Conservation (phyloP, 306 rosid species). For the Ormosia semicastrata region DNA sequence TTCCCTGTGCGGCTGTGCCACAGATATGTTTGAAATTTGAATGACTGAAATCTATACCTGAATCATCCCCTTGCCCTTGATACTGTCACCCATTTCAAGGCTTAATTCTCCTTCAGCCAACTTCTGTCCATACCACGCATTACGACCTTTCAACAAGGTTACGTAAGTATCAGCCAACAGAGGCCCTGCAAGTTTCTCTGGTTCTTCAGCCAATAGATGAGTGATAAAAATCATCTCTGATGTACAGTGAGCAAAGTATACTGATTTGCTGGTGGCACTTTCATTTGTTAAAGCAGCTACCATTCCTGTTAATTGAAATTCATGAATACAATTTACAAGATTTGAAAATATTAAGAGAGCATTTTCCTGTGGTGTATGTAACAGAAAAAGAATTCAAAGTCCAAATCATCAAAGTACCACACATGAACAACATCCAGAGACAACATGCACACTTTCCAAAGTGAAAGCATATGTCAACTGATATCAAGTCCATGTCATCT, state of each 20-base stretch:
- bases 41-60: slow-evolving; percentile 57
- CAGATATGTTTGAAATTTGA: neutral
- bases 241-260: slow-evolving; percentile 80
- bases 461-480: neutral
- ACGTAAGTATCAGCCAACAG: slow-evolving; percentile 78
- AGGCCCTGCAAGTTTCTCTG: slow-evolving; percentile 80
- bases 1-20: no score
- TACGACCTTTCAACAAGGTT: slow-evolving; percentile 70
- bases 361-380: neutral
- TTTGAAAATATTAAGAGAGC: neutral
- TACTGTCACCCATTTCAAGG: slow-evolving; percentile 98
- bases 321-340: neutral
- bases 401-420: neutral
- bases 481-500: neutral
- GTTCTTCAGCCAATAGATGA: slow-evolving; percentile 70
- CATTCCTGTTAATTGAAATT: slow-evolving; percentile 63
- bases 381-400: slow-evolving; percentile 2
- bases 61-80: slow-evolving; percentile 98
- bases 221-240: slow-evolving; percentile 83
- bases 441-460: neutral
- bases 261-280: slow-evolving; percentile 96
- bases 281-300: slow-evolving; percentile 91
- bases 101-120: slow-evolving; percentile 82
- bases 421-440: neutral
- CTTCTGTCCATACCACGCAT: slow-evolving; percentile 94